Evolutionary conservation across 129 eudicot species (phyloP).

Genomic region (Scalesia atractyloides): DNA sequence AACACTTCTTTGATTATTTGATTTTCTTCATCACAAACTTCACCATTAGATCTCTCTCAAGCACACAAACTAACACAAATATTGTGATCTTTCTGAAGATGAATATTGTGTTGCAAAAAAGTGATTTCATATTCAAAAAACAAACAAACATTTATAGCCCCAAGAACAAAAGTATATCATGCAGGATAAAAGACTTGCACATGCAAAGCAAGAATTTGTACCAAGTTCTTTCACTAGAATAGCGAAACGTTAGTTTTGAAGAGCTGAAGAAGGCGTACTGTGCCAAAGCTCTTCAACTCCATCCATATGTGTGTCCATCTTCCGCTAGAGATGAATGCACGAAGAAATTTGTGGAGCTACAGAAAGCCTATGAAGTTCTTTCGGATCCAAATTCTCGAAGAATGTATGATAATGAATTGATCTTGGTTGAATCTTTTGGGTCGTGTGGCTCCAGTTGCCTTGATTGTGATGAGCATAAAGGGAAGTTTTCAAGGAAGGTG

Average conservation of each 20-base stretch:
- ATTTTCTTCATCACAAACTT: constrained; percentile 5
- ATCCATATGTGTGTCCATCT: constrained; percentile 55
- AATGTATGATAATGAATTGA: constrained; percentile 47
- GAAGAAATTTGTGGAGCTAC: constrained; percentile 47
- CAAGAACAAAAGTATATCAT: constrained; percentile 26
- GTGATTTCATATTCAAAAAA: neutral
- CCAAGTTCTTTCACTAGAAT: constrained; percentile 39
- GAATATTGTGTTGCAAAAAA: constrained; percentile 20
- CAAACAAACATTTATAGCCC: neutral
- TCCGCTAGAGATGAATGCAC: constrained; percentile 48
- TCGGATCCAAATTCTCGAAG: constrained; percentile 56
- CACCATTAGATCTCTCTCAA: neutral
- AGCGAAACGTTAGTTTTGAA: constrained; percentile 35
- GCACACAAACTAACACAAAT: neutral
- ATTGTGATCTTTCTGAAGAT: constrained; percentile 21
- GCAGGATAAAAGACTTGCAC: constrained; percentile 23
- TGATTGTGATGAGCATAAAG: neutral
- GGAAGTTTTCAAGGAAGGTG: constrained; percentile 32
- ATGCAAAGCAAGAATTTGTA: constrained; percentile 32
- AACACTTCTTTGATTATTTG: constrained; percentile 3
- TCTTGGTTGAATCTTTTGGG: constrained; percentile 26
- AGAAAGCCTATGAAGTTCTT: constrained; percentile 55
- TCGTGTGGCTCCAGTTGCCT: neutral
- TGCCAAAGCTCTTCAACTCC: constrained; percentile 46
- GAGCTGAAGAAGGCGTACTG: constrained; percentile 67